Conservation (phyloP, 768 basidiomycete species). For the Kwoniella sp. region DNA sequence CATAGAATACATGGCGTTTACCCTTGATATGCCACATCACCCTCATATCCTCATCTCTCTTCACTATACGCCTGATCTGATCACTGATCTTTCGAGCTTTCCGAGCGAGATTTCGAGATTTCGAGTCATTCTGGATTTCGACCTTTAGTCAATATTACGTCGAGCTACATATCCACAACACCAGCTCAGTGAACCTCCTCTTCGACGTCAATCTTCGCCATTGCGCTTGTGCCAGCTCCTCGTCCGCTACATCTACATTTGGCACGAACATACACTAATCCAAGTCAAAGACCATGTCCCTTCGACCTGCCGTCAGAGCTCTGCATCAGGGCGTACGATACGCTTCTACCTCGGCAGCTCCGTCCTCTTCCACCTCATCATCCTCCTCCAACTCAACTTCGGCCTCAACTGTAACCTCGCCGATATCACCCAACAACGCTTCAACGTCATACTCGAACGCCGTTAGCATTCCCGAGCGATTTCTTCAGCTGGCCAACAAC, state of each 20-base stretch:
- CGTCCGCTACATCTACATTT: no score
- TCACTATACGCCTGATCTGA: no score
- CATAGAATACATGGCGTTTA: not conserved
- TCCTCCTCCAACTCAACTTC: conserved; percentile 12
- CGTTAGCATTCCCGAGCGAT: not conserved
- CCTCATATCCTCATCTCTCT: no score
- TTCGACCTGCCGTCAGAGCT: conserved; percentile 16
- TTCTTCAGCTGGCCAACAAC: not conserved
- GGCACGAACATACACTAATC: no score
- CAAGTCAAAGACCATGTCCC: conserved; percentile 8
- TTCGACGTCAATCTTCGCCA: not conserved
- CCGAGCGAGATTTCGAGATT: conserved; percentile 10
- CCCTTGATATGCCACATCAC: not conserved
- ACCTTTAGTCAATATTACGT: no score
- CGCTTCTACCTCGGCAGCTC: conserved; percentile 17
- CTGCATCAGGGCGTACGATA: conserved; percentile 4
- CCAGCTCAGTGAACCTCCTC: not conserved
- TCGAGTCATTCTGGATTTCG: no score
- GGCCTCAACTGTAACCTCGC: not conserved
- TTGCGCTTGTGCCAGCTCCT: no score
- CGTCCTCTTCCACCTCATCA: conserved; percentile 7
- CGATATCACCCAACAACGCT: conserved; percentile 1
- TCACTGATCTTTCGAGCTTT: not conserved
- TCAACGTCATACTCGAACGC: not conserved
- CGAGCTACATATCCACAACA: no score